Percentiles rank a stretch among this genome's conserved stretches.
phyloP scores from a whole-genome alignment of 1,284 basidiomycete species.

The Xerocomus amazonicus region DNA sequence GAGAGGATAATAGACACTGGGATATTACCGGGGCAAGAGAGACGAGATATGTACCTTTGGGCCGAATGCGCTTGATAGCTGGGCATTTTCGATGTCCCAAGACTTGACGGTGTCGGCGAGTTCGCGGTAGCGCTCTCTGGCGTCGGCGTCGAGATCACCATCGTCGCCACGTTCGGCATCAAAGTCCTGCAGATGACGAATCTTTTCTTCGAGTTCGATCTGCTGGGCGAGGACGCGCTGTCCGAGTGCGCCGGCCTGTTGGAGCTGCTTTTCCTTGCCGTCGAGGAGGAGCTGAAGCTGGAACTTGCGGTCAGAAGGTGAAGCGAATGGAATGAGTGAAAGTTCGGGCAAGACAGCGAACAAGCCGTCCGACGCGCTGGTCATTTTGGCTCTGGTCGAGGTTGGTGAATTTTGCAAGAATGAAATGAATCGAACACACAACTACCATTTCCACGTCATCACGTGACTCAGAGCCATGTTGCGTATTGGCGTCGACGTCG shows the following conservation, averaged over 20 bases:
- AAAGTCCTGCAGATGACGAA: slow-evolving; percentile 72
- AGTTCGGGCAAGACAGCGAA: slow-evolving; percentile 26
- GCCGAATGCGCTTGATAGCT: slow-evolving; percentile 70
- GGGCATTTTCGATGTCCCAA: slow-evolving; percentile 85
- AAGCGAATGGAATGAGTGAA: slow-evolving; percentile 36
- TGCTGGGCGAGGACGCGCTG: slow-evolving; percentile 89
- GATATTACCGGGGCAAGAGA: background rate
- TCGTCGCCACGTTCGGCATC: slow-evolving; percentile 58
- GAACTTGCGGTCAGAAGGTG: slow-evolving; percentile 63
- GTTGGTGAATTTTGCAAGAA: slow-evolving; percentile 12
- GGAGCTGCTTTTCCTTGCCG: slow-evolving; percentile 85
- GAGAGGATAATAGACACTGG: slow-evolving; percentile 7
- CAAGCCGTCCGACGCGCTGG: slow-evolving; percentile 32
- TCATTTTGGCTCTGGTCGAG: slow-evolving; percentile 21
- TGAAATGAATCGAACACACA: too few relatives aligned
- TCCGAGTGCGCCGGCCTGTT: slow-evolving; percentile 85
- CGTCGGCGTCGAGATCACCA: slow-evolving; percentile 59
- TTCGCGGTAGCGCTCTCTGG: slow-evolving; percentile 69
- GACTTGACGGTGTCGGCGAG: slow-evolving; percentile 71
- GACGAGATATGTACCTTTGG: slow-evolving; percentile 49
- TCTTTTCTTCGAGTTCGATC: slow-evolving; percentile 85
- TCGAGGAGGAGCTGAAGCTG: slow-evolving; percentile 81
- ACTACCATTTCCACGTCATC: background rate
- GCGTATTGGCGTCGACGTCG: slow-evolving; percentile 37
- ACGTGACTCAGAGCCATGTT: slow-evolving; percentile 2